phyloP scores from a whole-genome alignment of 345 rosid genomes.

The Brassica cretica region DNA sequence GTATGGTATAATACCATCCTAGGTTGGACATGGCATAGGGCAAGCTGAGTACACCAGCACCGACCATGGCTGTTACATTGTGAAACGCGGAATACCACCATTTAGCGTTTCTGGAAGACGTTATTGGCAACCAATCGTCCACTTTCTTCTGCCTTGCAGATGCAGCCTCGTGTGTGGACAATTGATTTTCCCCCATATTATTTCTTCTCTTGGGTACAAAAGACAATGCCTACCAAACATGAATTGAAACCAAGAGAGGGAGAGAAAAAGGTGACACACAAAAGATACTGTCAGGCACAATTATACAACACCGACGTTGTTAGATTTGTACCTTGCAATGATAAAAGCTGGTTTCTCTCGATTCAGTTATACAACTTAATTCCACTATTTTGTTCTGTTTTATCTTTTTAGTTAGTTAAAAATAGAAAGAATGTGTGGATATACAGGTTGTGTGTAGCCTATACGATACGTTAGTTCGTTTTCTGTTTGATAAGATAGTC shows the following conservation, averaged over 20 bases:
- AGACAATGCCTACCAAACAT: neutral
- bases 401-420: neutral
- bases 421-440: neutral
- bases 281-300: neutral
- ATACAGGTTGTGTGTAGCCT: neutral
- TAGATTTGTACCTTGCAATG: neutral
- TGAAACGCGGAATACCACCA: slow-evolving; percentile 96
- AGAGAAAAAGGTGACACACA: neutral
- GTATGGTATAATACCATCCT: slow-evolving; percentile 56
- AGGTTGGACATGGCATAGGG: slow-evolving; percentile 82
- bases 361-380: neutral
- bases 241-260: neutral
- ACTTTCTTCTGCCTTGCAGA: slow-evolving; percentile 41
- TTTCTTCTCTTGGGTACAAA: neutral
- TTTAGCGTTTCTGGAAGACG: slow-evolving; percentile 67
- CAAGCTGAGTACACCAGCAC: slow-evolving; percentile 87
- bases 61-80: slow-evolving; percentile 91
- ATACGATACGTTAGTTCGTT: slow-evolving; percentile 13
- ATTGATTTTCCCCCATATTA: slow-evolving; percentile 13
- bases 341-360: neutral
- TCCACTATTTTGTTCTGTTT: neutral
- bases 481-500: neutral
- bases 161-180: slow-evolving; percentile 3
- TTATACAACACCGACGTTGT: neutral
- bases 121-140: slow-evolving; percentile 76